Evolutionary conservation across 2,329 filamentous ascomycete species (phyloP), one percentile per base, ranked within the genome.

Genomic region (Myrmaecium sp.): DNA sequence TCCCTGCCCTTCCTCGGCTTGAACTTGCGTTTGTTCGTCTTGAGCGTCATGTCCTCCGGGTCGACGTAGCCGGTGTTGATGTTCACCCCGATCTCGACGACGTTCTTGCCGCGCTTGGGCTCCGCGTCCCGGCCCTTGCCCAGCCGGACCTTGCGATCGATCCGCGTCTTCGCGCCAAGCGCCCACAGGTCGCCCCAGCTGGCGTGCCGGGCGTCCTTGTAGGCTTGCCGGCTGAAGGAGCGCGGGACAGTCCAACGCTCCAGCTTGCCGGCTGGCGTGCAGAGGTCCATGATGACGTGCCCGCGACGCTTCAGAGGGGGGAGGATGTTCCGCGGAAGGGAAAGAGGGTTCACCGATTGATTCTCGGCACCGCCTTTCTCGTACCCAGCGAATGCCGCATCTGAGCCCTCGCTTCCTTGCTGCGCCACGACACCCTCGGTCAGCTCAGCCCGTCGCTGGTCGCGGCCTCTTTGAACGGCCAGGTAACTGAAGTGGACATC

Each of bases 161-260:
- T 66, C 8, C 82, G 65, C 0, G 82, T 91, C 62, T 95, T 95
- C 13, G 84, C 86, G 0, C 89, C 89, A 1, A 95, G 61, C 1
- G 86, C 83, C 89, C 89, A 98, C 6, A 95, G 60, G 47, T 95
- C 89, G 20, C 89, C 89, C 89, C 86, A 95, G 28, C 58, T 58
- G 1, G 76, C 68, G 55, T 98, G 98, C 34, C 89, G 72, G 18
- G 89, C 89, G 46, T 95, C 89, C 40, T 79, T 81, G 55, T 86
- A 95, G 1, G 83, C 83, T 41, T 77, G 71, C 40, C 68, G 74
- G 48, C 74, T 75, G 52, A 75, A 89, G 32, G 74, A 82, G 39
- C 73, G 73, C 2, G 86, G 80, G 0, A 98, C 75, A 0, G 77
- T 89, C 89, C 89, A 98, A 29, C 89, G 79, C 58, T 98, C 86